Evolutionary conservation across 345 rosid species (phyloP).

Genomic region (Reutealis trisperma): DNA sequence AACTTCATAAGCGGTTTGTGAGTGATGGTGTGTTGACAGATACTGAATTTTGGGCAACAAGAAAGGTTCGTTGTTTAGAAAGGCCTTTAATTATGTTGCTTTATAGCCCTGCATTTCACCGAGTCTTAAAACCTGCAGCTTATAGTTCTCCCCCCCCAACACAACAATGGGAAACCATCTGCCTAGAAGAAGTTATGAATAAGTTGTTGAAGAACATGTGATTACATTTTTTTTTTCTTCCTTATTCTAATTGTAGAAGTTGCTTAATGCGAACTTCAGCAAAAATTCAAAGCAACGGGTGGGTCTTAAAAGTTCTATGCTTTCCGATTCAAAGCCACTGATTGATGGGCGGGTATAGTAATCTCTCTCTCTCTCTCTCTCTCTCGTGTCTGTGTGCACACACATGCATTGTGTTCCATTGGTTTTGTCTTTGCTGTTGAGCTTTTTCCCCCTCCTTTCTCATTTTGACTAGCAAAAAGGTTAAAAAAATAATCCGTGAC

Average conservation of each 20-base stretch:
- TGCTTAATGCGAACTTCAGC: constrained; percentile 64
- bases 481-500: neutral
- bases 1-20: constrained; percentile 72
- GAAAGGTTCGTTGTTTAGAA: constrained; percentile 56
- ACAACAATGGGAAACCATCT: neutral
- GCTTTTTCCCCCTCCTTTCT: neutral
- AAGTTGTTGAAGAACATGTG: neutral
- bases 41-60: constrained; percentile 95
- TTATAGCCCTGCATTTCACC: constrained; percentile 3
- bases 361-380: neutral
- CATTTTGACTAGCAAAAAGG: neutral
- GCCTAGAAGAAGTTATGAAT: neutral
- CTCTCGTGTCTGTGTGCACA: neutral
- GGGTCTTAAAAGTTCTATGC: constrained; percentile 89
- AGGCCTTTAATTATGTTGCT: neutral
- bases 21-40: constrained; percentile 64
- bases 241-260: constrained; percentile 51
- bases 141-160: no score
- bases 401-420: neutral
- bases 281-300: constrained; percentile 69
- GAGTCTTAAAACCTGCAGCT: constrained; percentile 3
- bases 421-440: neutral
- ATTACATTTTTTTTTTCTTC: constrained; percentile 19
- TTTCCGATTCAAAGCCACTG: constrained; percentile 72
- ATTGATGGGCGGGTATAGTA: constrained; percentile 81